Conservation (phyloP, 2,329 filamentous ascomycete genomes). For the Ophiostoma tasmaniense region DNA sequence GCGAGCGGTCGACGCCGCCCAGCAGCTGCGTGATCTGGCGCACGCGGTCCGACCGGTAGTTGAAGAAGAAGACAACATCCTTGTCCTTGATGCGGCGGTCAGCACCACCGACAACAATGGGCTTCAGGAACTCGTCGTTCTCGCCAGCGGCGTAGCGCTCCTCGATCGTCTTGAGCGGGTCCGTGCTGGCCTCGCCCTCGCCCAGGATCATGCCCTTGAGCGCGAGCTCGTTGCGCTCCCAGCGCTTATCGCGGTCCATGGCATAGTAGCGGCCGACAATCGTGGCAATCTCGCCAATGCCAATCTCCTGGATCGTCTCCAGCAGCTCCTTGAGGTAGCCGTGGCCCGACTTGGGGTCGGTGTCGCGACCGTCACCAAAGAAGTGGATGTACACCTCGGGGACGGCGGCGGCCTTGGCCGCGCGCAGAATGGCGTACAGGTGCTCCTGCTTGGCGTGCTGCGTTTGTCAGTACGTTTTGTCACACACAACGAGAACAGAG, state of each 20-base stretch:
- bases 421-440: conserved; percentile 75
- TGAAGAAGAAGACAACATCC: conserved; percentile 99
- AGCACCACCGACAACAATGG: conserved; percentile 86
- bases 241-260: conserved; percentile 99
- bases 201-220: conserved; percentile 79
- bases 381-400: conserved; percentile 97
- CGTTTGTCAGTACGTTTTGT: not conserved
- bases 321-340: conserved; percentile 83
- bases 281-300: conserved; percentile 79
- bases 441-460: conserved; percentile 92
- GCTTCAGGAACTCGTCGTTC: conserved; percentile 96
- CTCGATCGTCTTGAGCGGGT: conserved; percentile 80
- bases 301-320: conserved; percentile 72
- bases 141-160: conserved; percentile 80
- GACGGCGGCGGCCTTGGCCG: conserved; percentile 80
- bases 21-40: conserved; percentile 93
- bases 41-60: conserved; percentile 97
- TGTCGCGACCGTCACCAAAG: conserved; percentile 96
- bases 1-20: conserved; percentile 84
- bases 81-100: conserved; percentile 81
- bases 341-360: conserved; percentile 87
- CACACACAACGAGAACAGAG: not conserved
- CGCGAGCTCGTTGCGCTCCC: conserved; percentile 87
- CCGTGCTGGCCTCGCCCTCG: conserved; percentile 76
- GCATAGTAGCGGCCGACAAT: conserved; percentile 94